Evolutionary conservation across 495 filamentous ascomycete genomes (phyloP).

Genomic region (Penicillium parvum): DNA sequence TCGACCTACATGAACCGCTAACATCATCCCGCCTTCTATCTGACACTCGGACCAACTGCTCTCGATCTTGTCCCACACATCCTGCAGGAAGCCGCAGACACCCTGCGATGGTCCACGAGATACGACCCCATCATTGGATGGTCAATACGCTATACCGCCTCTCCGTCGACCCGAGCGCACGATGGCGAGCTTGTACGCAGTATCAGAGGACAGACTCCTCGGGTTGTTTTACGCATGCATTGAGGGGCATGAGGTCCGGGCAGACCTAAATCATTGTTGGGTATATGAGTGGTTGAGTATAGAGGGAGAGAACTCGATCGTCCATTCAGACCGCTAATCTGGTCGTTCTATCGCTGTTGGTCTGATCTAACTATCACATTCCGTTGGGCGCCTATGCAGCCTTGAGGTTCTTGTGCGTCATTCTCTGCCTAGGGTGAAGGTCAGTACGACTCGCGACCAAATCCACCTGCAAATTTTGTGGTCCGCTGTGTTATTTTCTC

Average conservation of each 20-base stretch:
- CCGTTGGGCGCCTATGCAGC: background rate
- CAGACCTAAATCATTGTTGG: no score
- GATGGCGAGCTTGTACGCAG: constrained; percentile 1
- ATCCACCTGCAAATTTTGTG: no score
- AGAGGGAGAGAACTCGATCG: no score
- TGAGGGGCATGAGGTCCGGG: background rate
- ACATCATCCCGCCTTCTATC: background rate
- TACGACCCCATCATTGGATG: constrained; percentile 4
- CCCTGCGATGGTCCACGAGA: constrained; percentile 1
- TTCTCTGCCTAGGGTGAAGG: no score
- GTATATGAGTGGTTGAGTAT: no score
- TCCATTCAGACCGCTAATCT: constrained; percentile 20
- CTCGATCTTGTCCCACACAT: background rate
- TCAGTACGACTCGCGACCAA: no score
- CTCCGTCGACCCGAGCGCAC: background rate
- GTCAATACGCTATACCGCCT: constrained; percentile 8
- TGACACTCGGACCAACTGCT: constrained; percentile 8
- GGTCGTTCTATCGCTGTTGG: background rate
- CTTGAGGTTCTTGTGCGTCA: constrained; percentile 6
- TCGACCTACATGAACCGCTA: no score
- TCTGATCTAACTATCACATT: constrained; percentile 7
- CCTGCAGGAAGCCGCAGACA: background rate
- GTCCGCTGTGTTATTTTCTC: no score
- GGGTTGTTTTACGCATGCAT: background rate
- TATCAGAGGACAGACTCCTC: background rate